phyloP scores from a whole-genome alignment of 352 stramenopile species.

The Pseudoperonospora humuli region DNA sequence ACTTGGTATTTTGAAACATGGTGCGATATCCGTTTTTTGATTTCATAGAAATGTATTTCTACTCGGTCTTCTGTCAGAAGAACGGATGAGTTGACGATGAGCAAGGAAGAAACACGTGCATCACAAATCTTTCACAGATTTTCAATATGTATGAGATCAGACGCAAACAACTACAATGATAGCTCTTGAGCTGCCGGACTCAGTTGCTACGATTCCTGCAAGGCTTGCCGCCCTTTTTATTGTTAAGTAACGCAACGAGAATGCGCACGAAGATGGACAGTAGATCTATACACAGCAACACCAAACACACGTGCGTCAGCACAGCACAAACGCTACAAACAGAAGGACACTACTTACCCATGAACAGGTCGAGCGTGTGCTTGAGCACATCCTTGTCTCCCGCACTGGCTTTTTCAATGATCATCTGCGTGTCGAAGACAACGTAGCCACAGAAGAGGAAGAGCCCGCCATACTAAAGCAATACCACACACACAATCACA shows the following conservation, averaged over 20 bases:
- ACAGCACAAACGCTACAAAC: neutral
- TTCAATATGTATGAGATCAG: no score
- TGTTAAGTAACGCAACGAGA: conserved; percentile 70
- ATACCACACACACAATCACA: neutral
- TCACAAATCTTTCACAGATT: no score
- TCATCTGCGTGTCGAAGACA: conserved; percentile 88
- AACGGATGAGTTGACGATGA: no score
- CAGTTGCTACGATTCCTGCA: conserved; percentile 23
- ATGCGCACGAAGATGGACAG: conserved; percentile 86
- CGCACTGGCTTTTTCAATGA: conserved; percentile 80
- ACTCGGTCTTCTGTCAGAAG: no score
- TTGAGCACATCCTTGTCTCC: conserved; percentile 80
- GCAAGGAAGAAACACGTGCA: no score
- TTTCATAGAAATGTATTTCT: no score
- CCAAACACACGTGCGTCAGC: conserved; percentile 1
- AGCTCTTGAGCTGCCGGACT: no score
- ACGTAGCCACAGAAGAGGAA: conserved; percentile 87
- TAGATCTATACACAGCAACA: conserved; percentile 42
- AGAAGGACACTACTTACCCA: conserved; percentile 33
- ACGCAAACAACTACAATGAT: no score
- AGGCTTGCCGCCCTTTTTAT: conserved; percentile 39
- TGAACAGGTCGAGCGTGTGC: conserved; percentile 82
- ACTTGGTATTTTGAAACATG: no score
- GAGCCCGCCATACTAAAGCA: conserved; percentile 63
- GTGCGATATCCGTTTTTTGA: no score